These are phyloP conservation scores for Arachnomyces sp. DNA, from an alignment of 2,329 filamentous ascomycete genomes.

Conservation along the genomic window DNA sequence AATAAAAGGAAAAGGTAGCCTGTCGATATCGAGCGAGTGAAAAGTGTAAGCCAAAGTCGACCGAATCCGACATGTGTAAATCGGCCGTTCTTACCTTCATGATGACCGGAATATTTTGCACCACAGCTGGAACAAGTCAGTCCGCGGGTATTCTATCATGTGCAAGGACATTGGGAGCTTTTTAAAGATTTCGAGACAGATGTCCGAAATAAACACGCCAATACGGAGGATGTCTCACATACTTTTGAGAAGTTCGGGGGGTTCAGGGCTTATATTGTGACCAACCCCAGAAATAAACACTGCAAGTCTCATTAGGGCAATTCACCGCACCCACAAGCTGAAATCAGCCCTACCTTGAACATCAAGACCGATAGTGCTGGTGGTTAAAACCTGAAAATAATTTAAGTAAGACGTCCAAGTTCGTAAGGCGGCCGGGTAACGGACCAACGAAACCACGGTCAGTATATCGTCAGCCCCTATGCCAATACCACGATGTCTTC, in stretches of 20 bases:
- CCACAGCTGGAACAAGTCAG: not conserved
- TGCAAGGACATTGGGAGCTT: not conserved
- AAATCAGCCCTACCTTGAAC: not conserved
- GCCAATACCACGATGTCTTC: constrained; percentile 1
- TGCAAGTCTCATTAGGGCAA: not conserved
- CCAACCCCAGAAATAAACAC: constrained; percentile 4
- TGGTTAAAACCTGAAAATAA: constrained; percentile 1
- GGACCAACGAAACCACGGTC: not conserved
- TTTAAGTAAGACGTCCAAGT: not conserved
- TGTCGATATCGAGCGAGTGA: not conserved
- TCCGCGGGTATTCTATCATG: not conserved
- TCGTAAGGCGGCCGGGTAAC: not conserved
- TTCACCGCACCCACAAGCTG: not conserved
- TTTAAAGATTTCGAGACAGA: no score
- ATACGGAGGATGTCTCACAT: not conserved
- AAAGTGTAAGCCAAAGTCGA: not conserved
- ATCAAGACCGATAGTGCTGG: not conserved
- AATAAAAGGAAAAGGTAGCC: constrained; percentile 1
- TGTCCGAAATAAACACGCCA: no score
- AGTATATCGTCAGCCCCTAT: constrained; percentile 1
- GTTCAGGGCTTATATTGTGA: not conserved
- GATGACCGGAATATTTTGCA: not conserved
- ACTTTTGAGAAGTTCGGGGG: constrained; percentile 2
- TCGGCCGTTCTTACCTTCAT: constrained; percentile 1
- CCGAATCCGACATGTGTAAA: not conserved